Evolutionary conservation across 306 rosid species (phyloP), one percentile per base, ranked within the genome.

Genomic region (Sicyos baderoa): DNA sequence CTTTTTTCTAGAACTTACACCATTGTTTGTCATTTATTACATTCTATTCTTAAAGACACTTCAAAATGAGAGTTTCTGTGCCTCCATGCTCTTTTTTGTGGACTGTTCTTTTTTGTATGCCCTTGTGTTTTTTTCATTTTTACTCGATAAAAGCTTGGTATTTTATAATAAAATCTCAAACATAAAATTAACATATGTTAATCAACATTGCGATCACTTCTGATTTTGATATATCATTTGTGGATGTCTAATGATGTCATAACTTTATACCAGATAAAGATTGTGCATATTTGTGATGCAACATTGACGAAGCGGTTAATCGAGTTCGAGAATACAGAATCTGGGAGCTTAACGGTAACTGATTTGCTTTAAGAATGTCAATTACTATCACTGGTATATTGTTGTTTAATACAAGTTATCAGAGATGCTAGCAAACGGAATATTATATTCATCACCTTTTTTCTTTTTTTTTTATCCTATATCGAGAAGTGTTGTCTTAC

Each of bases 231-330:
- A 12, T 42, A 9, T 19, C 52, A 42, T 16, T 19, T 68, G 25
- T 51, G 23, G 58, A 23, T 54, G 71, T 48, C 25, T 12, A n/a
- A 12, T 54, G 54, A 17, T 69, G 42, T 27, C 60, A 75, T 14
- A 66, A 73, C 66, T 72, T 68, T 74, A 23, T 72, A 60, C 73
- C 82, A 92, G 97, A 80, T 86, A 14, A 84, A 82, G 80, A 78
- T 89, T 19, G 95, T 88, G 23, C 95, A 89, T 83, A 84, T 92
- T 72, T 92, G 97, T 79, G 97, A 92, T 76, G 89, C 86, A 72
- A 92, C 93, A 29, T 79, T 92, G 86, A 86, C 90, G 11, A 92
- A 89, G 80, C 86, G 97, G 57, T 76, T 92, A 82, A 83, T 84
- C 15, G 96, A 92, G 76, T 92, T 89, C 60, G 97, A 89, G 89